Percentiles rank a stretch among this genome's conserved stretches.
Conservation (phyloP, 2,329 filamentous ascomycete genomes). For the Aspergillus sp. region DNA sequence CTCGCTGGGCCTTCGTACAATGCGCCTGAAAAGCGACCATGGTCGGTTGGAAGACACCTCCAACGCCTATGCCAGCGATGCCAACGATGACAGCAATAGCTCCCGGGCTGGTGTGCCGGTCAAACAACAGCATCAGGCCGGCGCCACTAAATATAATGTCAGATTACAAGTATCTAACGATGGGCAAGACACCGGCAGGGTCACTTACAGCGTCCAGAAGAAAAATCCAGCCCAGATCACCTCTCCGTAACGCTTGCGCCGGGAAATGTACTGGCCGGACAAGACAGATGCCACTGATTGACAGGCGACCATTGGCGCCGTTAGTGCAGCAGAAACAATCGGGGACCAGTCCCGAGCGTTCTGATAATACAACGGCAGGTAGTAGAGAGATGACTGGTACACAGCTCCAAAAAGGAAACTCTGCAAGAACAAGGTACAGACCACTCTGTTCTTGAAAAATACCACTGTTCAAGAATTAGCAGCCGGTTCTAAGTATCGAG, state of each 20-base stretch:
- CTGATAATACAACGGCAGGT: constrained; percentile 64
- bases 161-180: neutral
- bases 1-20: constrained; percentile 58
- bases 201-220: constrained; percentile 50
- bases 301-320: constrained; percentile 52
- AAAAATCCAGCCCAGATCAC: constrained; percentile 55
- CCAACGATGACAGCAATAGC: constrained; percentile 55
- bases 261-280: constrained; percentile 61
- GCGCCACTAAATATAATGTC: constrained; percentile 40
- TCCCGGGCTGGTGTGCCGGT: constrained; percentile 47
- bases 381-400: constrained; percentile 63
- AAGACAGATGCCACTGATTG: constrained; percentile 45
- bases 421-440: constrained; percentile 59
- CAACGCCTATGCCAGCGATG: constrained; percentile 57
- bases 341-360: constrained; percentile 54
- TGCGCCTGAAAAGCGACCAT: constrained; percentile 63
- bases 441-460: constrained; percentile 57
- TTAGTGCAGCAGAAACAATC: constrained; percentile 54
- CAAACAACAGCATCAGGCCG: constrained; percentile 56
- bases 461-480: constrained; percentile 29
- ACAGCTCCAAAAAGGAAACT: constrained; percentile 62
- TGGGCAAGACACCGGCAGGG: too few relatives aligned
- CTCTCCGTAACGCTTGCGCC: constrained; percentile 59
- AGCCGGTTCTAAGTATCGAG: neutral
- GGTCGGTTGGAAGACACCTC: constrained; percentile 55